These are phyloP conservation scores for Narthecium ossifragum DNA, from an alignment of 106 monocot species.

Conservation along the genomic window DNA sequence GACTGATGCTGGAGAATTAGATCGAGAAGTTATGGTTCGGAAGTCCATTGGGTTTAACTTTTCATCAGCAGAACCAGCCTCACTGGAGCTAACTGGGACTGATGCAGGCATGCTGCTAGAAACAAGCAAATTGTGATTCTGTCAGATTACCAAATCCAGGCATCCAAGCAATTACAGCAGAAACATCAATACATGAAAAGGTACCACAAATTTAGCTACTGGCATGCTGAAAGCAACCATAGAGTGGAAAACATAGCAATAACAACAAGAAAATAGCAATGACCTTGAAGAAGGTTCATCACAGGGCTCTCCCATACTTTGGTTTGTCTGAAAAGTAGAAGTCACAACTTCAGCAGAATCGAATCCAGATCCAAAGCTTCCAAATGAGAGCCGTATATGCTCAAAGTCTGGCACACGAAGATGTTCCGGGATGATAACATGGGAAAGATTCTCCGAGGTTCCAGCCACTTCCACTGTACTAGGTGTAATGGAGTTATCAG, in stretches of 20 bases:
- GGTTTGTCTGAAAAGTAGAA: conserved; percentile 21
- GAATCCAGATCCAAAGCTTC: conserved; percentile 51
- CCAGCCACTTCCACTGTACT: conserved; percentile 23
- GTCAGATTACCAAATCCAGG: not conserved
- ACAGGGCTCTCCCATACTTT: conserved; percentile 9
- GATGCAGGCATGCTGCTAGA: conserved; percentile 19
- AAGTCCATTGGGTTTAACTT: conserved; percentile 18
- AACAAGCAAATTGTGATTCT: conserved; percentile 3
- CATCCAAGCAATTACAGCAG: no score
- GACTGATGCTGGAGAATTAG: conserved; percentile 23
- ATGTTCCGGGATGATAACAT: conserved; percentile 84
- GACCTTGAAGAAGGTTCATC: conserved; percentile 25
- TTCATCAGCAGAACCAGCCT: conserved; percentile 23
- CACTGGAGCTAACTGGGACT: conserved; percentile 8
- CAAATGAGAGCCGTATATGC: conserved; percentile 46
- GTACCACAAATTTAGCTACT: no score
- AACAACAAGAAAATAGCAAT: not conserved
- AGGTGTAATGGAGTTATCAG: conserved; percentile 11
- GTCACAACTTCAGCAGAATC: conserved; percentile 15
- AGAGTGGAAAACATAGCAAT: not conserved
- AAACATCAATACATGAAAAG: no score
- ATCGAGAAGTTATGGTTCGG: conserved; percentile 20
- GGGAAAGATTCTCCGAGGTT: conserved; percentile 37
- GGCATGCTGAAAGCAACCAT: conserved; percentile 23
- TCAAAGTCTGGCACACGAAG: conserved; percentile 68